These are phyloP conservation scores for Aspergillus versicolor DNA, from an alignment of 2,329 filamentous ascomycete genomes.

Conservation along the genomic window DNA sequence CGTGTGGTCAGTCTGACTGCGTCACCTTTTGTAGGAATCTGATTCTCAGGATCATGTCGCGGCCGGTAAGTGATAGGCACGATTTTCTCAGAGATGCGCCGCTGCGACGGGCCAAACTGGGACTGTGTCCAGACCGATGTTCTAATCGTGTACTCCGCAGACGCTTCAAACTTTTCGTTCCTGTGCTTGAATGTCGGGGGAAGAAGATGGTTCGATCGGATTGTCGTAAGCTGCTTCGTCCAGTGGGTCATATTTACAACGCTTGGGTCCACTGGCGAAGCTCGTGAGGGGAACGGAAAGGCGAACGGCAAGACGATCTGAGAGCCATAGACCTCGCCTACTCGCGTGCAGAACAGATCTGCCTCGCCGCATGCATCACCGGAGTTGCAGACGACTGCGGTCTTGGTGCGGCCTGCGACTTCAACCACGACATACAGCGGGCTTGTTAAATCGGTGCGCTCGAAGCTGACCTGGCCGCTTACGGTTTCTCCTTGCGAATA, in stretches of 20 bases:
- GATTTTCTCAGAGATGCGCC: not conserved
- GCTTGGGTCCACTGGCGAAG: not conserved
- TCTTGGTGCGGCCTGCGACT: not conserved
- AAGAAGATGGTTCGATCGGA: not conserved
- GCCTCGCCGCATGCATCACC: not conserved
- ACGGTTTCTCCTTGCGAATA: not conserved
- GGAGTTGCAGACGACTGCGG: not conserved
- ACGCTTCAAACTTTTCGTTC: not conserved
- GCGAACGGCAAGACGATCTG: not conserved
- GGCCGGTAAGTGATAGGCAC: not conserved
- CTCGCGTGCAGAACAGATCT: not conserved
- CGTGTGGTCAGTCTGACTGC: not conserved
- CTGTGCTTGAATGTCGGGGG: not conserved
- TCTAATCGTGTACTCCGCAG: not conserved
- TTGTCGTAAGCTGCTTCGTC: not conserved
- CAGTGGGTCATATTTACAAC: not conserved
- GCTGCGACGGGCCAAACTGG: not conserved
- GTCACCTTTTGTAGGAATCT: not conserved
- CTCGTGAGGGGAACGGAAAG: not conserved
- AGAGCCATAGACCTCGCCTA: not conserved
- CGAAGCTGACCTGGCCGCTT: not conserved
- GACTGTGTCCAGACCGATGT: not conserved
- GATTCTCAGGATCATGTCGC: not conserved
- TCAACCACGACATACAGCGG: not conserved
- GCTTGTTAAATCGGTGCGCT: not conserved